Evolutionary conservation across 2,329 filamentous ascomycete genomes (phyloP).

Genomic region (Fusarium verticillioides): DNA sequence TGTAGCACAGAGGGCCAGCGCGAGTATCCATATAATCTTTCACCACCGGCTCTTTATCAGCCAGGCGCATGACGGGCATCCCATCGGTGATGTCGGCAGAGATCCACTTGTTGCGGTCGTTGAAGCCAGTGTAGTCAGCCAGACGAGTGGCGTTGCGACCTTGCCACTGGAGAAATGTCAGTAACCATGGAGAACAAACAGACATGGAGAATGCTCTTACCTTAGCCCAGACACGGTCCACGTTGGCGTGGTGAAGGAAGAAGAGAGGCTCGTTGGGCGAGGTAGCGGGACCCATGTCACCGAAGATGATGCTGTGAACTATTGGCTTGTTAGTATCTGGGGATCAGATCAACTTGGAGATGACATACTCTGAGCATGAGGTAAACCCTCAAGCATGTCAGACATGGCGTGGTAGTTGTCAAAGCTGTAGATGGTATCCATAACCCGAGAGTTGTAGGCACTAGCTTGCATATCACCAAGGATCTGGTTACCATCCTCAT

Average conservation of each 20-base stretch:
- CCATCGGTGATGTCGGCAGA: background rate
- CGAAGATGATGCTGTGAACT: conserved; percentile 35
- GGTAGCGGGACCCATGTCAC: conserved; percentile 43
- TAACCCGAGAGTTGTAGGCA: conserved; percentile 8
- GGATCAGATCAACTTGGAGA: rapidly evolving
- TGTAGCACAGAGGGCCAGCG: conserved; percentile 19
- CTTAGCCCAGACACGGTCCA: conserved; percentile 38
- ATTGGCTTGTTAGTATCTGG: rapidly evolving
- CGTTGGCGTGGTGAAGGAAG: conserved; percentile 44
- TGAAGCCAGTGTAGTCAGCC: conserved; percentile 5
- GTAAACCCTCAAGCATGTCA: conserved; percentile 5
- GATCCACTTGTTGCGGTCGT: background rate
- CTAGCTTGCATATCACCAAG: conserved; percentile 12
- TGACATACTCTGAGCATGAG: conserved; percentile 19
- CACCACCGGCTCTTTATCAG: background rate
- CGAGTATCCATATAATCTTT: conserved; percentile 26
- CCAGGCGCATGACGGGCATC: conserved; percentile 1
- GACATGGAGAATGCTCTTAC: background rate
- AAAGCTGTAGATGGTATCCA: conserved; percentile 20
- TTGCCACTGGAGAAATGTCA: conserved; percentile 5
- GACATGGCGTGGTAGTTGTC: conserved; percentile 11
- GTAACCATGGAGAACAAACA: rapidly evolving
- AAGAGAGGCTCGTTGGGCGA: conserved; percentile 45
- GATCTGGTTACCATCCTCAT: background rate
- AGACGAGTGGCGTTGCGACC: conserved; percentile 13